Conservation (phyloP, 345 rosid genomes). For the Physaria fendleri region DNA sequence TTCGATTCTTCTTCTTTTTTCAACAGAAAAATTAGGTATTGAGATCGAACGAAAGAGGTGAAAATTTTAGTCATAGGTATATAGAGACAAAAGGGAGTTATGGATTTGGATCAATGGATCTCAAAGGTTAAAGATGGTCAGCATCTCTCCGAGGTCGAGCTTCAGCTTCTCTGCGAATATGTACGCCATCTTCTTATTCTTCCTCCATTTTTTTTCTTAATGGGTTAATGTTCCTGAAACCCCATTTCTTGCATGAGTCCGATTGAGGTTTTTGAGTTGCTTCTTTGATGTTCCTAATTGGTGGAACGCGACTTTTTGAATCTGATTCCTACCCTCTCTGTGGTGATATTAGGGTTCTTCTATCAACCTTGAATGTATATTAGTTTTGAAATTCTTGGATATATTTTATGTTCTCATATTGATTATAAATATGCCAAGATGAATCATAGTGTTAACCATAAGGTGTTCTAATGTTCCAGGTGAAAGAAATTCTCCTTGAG, state of each 20-base stretch:
- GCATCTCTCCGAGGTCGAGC: conserved; percentile 89
- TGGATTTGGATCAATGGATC: conserved; percentile 99
- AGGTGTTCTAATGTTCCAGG: conserved; percentile 38
- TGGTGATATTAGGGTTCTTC: conserved; percentile 12
- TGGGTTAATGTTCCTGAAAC: background rate
- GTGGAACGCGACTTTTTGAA: conserved; percentile 8
- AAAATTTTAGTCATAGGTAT: background rate
- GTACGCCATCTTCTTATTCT: conserved; percentile 32
- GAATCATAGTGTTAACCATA: background rate
- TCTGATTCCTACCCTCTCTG: conserved; percentile 1
- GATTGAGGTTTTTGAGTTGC: background rate
- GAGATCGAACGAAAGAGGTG: conserved; percentile 14
- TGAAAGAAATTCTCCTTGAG: conserved; percentile 90
- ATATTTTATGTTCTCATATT: background rate
- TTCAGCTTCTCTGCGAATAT: conserved; percentile 97
- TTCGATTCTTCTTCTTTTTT: background rate
- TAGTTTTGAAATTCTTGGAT: background rate
- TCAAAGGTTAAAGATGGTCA: conserved; percentile 93
- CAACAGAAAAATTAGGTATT: conserved; percentile 2
- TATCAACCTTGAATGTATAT: background rate
- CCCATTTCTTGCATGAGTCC: background rate
- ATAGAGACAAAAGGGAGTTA: conserved; percentile 22
- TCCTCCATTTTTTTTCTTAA: conserved; percentile 6
- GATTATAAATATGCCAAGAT: background rate
- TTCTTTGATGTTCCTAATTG: background rate